Evolutionary conservation across 2,329 filamentous ascomycete genomes (phyloP).

Genomic region (Diaporthe caulivora): DNA sequence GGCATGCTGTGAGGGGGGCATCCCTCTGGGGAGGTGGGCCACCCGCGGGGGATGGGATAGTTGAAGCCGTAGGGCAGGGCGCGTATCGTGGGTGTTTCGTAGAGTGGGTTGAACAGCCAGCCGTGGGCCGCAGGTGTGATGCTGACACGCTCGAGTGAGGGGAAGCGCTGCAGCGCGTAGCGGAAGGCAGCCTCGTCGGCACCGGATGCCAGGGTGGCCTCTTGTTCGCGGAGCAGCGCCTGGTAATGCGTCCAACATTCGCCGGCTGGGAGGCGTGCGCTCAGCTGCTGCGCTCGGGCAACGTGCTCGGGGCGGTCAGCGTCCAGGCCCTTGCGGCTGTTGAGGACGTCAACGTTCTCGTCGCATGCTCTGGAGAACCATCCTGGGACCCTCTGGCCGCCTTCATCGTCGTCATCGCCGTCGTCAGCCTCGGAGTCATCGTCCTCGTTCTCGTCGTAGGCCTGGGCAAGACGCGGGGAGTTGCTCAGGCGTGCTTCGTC

Average conservation of each 20-base stretch:
- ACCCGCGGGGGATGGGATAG: conserved; percentile 52
- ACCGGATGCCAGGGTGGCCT: conserved; percentile 44
- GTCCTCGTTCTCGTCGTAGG: background rate
- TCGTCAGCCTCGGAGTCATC: background rate
- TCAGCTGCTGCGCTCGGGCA: conserved; percentile 18
- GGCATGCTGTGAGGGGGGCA: background rate
- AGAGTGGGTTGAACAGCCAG: conserved; percentile 50
- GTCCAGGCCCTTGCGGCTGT: conserved; percentile 1
- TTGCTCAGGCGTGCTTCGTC: conserved; percentile 9
- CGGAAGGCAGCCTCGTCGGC: conserved; percentile 9
- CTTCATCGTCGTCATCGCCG: background rate
- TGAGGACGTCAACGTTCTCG: background rate
- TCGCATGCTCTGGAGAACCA: background rate
- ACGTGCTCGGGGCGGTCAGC: conserved; percentile 15
- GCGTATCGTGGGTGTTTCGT: conserved; percentile 57
- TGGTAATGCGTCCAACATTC: conserved; percentile 48
- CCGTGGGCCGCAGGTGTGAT: conserved; percentile 56
- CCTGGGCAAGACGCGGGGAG: background rate
- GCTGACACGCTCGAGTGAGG: conserved; percentile 51
- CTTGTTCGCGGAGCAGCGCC: conserved; percentile 50
- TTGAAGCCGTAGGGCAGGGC: conserved; percentile 54
- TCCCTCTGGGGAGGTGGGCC: conserved; percentile 41
- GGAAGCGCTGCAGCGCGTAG: conserved; percentile 51
- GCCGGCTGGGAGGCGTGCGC: background rate
- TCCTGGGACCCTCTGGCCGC: background rate